Evolutionary conservation across 2,329 filamentous ascomycete genomes (phyloP), one percentile per base, ranked within the genome.

Genomic region (Aspergillus pseudotamarii): DNA sequence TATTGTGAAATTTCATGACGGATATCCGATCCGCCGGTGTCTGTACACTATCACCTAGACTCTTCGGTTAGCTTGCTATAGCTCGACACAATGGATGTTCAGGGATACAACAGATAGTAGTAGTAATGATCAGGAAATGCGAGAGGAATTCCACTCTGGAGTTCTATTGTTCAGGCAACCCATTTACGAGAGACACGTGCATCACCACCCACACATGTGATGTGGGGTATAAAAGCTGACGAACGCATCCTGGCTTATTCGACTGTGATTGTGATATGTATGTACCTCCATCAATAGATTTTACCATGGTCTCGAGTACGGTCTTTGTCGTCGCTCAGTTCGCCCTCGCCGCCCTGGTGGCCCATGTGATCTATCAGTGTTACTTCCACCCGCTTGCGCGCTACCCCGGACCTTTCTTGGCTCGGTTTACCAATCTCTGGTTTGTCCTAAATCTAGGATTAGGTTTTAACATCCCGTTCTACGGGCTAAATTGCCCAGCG

Each of bases 351-450:
- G 60, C 28, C 16, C 19, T 63, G 23, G 30, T 61, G 12, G 55
- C 56, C 41, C 62, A 50, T 4, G 54, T 67, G 2, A 36, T 67
- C 30, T 69, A 69, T 38, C 48, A 59, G 12, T 67, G 55, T 41
- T 67, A 66, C 43, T 65, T 69, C 26, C 88, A 91, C 69, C 88
- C 88, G 9, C 77, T 91, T 14, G 84, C 87, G 34, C 86, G 84
- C 62, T 89, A 90, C 68, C 89, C 88, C 1, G 89, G 89, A 1
- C 89, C 89, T 0, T 79, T 89, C 57, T 72, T 89, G 45, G 87
- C 86, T 23, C 61, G 58, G 6, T 58, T 68, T 30, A 67, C 68
- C 9, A 66, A 68, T 56, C 32, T 65, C 10, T 68, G 66, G 62
- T 68, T 34, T 23, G 64, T 64, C 32, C 19, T 34, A 14, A 36